phyloP scores from a whole-genome alignment of 306 rosid genomes.

The Senna tora region DNA sequence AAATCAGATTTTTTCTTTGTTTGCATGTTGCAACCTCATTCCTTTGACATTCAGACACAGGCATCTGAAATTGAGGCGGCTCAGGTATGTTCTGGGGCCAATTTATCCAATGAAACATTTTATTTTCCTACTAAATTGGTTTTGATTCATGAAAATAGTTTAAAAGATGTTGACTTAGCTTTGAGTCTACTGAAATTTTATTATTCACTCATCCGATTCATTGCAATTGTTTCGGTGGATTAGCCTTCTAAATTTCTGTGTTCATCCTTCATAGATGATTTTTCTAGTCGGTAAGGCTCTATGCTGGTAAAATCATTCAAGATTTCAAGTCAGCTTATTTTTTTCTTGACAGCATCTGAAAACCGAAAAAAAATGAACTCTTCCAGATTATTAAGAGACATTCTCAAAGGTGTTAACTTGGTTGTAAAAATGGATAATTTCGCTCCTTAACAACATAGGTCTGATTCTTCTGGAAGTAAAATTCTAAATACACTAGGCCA shows the following conservation, averaged over 20 bases:
- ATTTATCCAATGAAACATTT: background rate
- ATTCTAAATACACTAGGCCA: no score
- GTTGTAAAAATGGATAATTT: no score
- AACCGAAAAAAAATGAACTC: background rate
- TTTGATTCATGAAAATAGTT: background rate
- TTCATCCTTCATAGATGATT: background rate
- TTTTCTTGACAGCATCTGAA: conserved; percentile 14
- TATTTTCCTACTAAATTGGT: background rate
- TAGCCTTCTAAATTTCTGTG: conserved; percentile 11
- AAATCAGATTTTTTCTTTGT: conserved; percentile 79
- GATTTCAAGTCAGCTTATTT: background rate
- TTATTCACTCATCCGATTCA: background rate
- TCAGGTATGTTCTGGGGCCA: conserved; percentile 50
- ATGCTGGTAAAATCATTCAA: conserved; percentile 9
- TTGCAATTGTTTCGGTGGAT: conserved; percentile 5
- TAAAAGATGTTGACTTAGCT: background rate
- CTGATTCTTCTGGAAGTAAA: no score
- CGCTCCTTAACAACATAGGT: no score
- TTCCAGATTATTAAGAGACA: background rate
- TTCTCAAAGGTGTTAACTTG: no score
- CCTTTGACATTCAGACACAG: conserved; percentile 62
- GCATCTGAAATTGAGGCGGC: conserved; percentile 66
- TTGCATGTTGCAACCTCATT: conserved; percentile 71
- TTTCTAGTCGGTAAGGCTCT: background rate
- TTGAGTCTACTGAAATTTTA: background rate